Conservation (phyloP, 2,329 filamentous ascomycete species). For the Dissoconium aciculare region DNA sequence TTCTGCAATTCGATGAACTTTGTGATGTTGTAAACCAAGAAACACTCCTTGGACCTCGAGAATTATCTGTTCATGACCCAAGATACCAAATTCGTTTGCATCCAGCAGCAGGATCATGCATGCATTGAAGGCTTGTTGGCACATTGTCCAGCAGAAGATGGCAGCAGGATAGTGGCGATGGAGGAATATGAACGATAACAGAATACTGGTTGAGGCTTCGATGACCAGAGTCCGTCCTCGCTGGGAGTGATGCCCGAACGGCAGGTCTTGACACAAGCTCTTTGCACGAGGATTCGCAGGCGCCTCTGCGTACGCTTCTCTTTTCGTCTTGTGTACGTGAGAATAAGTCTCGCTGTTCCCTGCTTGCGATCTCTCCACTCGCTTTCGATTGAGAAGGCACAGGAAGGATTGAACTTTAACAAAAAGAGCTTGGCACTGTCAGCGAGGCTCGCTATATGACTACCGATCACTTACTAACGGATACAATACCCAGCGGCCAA, state of each 20-base stretch:
- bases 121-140: constrained; percentile 37
- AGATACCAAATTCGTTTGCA: constrained; percentile 29
- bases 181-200: constrained; percentile 35
- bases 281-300: no score
- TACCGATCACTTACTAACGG: constrained; percentile 26
- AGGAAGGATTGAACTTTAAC: constrained; percentile 36
- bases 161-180: constrained; percentile 29
- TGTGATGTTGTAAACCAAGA: constrained; percentile 27
- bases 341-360: constrained; percentile 1
- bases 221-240: constrained; percentile 28
- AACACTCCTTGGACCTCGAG: constrained; percentile 31
- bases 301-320: no score
- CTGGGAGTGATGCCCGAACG: no score
- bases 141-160: constrained; percentile 35
- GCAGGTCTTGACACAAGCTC: no score
- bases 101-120: constrained; percentile 36
- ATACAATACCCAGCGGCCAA: constrained; percentile 34
- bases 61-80: constrained; percentile 25
- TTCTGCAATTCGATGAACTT: constrained; percentile 32
- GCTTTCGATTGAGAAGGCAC: constrained; percentile 35
- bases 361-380: constrained; percentile 21
- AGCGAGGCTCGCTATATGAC: not conserved
- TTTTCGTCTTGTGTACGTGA: no score
- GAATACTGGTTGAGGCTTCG: constrained; percentile 27
- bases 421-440: constrained; percentile 26